Base-by-base conservation (phyloP, 108 stramenopile genomes). In the Hondaea fermentalgiana region DNA sequence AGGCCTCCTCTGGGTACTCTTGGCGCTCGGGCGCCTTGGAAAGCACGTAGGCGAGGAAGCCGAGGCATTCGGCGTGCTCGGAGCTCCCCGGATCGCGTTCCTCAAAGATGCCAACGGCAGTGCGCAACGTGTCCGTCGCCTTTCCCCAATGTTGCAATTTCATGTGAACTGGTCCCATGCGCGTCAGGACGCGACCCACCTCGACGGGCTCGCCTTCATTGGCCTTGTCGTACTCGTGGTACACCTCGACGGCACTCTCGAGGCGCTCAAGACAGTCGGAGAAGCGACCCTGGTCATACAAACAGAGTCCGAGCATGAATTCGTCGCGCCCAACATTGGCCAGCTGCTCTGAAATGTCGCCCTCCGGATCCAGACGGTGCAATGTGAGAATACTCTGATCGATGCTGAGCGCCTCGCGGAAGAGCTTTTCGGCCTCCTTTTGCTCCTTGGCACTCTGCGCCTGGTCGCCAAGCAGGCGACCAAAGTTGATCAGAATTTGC, bases 1-100 rank as follows among this genome's bases (percentile, higher is more conserved):
- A 53, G 49, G 76, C 19, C 76, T 83, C 76, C 6, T 53, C 51
- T 23, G 51, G 45, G 49, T 83, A 12, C 51, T 83, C 76, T 23
- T 83, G 49, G 76, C 51, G 49, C 28, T 83, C 76, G 6, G 76
- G 76, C 4, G 51, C 49, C 76, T 53, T 83, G 76, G 51, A 83
- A 0, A 83, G 51, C 19, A 83, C 76, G 51, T 83, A 83, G n/a
- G 76, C 76, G 51, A 83, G 76, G 49, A 83, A 83, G 76, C 76
- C 51, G 25, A 83, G 76, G 51, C 76, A 83, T 45, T 83, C 76
- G 45, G 76, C 45, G 51, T 25, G 51, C 76, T 83, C 76, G 45
- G 45, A 14, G n/a, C 49, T 25, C 0, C 28, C 51, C 6, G 12
- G 19, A 10, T 47, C 25, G 1, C 76, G 42, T 12, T 42, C 17